Conservation (phyloP, 495 filamentous ascomycete species). For the Aspergillus kassunensis region DNA sequence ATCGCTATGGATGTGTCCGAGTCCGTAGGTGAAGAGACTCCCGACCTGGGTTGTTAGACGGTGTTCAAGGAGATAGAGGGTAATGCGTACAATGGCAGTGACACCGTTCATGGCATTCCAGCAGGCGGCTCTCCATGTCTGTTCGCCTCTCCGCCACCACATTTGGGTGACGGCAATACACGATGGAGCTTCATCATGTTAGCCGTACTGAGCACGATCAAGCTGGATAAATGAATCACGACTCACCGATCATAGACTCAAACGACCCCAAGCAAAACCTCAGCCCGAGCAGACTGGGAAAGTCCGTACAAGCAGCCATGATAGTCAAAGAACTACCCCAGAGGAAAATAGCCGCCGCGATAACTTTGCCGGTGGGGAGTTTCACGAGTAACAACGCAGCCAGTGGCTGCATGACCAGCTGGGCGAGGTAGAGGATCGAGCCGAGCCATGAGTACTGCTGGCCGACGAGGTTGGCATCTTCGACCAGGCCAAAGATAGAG, state of each 20-base stretch:
- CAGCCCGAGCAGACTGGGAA: conserved; percentile 46
- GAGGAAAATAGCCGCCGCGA: conserved; percentile 49
- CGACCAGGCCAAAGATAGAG: conserved; percentile 40
- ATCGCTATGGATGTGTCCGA: conserved; percentile 49
- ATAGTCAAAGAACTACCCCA: conserved; percentile 49
- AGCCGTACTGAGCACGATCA: background rate
- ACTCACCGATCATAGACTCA: conserved; percentile 38
- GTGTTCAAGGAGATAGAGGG: background rate
- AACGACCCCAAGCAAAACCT: conserved; percentile 57
- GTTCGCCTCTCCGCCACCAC: conserved; percentile 55
- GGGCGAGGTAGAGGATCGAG: conserved; percentile 42
- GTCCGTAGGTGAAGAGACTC: conserved; percentile 48
- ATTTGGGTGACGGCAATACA: conserved; percentile 54
- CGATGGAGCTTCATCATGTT: conserved; percentile 23
- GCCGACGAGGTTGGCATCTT: conserved; percentile 35
- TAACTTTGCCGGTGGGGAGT: conserved; percentile 36
- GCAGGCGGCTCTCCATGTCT: conserved; percentile 46
- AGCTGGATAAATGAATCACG: background rate
- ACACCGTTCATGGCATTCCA: conserved; percentile 54
- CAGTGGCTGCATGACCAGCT: conserved; percentile 32
- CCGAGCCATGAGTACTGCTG: conserved; percentile 48
- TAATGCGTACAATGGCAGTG: conserved; percentile 35
- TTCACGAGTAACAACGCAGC: conserved; percentile 26
- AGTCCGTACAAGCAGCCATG: conserved; percentile 51
- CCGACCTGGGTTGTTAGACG: conserved; percentile 13